These are phyloP conservation scores for Sabuloglossum arenarium DNA, from an alignment of 495 filamentous ascomycete species.

Conservation along the genomic window DNA sequence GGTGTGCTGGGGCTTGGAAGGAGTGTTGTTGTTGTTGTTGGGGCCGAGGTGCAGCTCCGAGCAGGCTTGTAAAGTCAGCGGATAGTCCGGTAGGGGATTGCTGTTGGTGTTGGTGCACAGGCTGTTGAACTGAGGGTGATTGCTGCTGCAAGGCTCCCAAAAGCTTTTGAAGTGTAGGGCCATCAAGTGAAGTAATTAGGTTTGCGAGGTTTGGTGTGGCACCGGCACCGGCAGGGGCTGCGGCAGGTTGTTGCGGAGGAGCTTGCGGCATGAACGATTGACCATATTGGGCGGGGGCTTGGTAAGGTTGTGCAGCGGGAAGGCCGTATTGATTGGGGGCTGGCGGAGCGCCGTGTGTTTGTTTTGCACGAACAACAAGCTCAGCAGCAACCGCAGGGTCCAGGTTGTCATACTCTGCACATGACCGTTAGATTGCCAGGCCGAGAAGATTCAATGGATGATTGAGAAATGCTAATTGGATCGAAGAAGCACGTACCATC, in stretches of 20 bases:
- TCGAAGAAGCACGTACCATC: slow-evolving; percentile 28
- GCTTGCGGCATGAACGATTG: slow-evolving; percentile 7
- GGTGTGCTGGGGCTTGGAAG: neutral
- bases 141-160: slow-evolving; percentile 35
- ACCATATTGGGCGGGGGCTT: slow-evolving; percentile 10
- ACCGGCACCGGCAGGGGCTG: slow-evolving; percentile 11
- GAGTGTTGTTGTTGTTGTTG: slow-evolving; percentile 11
- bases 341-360: slow-evolving; percentile 25
- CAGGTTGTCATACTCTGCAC: slow-evolving; percentile 54
- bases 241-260: slow-evolving; percentile 8
- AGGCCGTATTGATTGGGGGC: slow-evolving; percentile 25
- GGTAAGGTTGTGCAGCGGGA: slow-evolving; percentile 9
- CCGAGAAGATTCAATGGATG: neutral
- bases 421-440: slow-evolving; percentile 6
- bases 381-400: slow-evolving; percentile 58
- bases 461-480: neutral
- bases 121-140: slow-evolving; percentile 12
- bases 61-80: slow-evolving; percentile 38
- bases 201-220: slow-evolving; percentile 28
- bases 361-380: slow-evolving; percentile 57
- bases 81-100: slow-evolving; percentile 19
- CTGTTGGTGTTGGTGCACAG: slow-evolving; percentile 22
- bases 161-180: slow-evolving; percentile 49
- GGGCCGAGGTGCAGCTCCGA: slow-evolving; percentile 17
- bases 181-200: slow-evolving; percentile 44